Conservation (phyloP, 352 stramenopile genomes). For the Pythium insidiosum region DNA sequence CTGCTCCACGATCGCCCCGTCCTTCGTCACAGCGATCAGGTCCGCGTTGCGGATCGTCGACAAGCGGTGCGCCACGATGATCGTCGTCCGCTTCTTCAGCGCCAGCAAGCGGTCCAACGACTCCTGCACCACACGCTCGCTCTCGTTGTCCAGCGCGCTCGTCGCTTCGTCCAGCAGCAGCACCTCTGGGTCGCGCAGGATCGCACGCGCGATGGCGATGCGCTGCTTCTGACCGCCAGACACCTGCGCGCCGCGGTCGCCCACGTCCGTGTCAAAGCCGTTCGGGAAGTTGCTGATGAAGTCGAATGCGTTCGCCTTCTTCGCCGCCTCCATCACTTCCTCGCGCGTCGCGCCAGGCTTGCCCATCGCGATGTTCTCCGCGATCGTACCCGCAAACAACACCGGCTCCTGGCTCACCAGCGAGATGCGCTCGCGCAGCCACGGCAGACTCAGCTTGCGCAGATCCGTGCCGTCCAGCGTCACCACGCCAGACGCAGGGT, state of each 20-base stretch:
- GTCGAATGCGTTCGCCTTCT: slow-evolving; percentile 13
- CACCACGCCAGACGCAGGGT: slow-evolving; percentile 29
- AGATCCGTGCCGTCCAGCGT: slow-evolving; percentile 28
- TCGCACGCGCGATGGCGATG: slow-evolving; percentile 88
- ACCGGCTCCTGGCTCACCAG: slow-evolving; percentile 85
- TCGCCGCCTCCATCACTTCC: slow-evolving; percentile 3
- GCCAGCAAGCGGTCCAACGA: slow-evolving; percentile 66
- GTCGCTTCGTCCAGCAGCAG: slow-evolving; percentile 86
- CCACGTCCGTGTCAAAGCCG: slow-evolving; percentile 83
- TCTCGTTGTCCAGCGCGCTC: slow-evolving; percentile 58
- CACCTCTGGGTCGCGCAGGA: slow-evolving; percentile 79
- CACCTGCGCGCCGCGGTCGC: slow-evolving; percentile 80
- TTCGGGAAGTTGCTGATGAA: slow-evolving; percentile 83
- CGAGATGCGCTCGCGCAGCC: slow-evolving; percentile 63
- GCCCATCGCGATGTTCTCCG: slow-evolving; percentile 7
- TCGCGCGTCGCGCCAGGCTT: slow-evolving; percentile 1
- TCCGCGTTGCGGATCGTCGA: slow-evolving; percentile 72
- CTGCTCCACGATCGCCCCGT: slow-evolving; percentile 66
- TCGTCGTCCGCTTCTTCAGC: slow-evolving; percentile 60
- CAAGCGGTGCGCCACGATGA: slow-evolving; percentile 77
- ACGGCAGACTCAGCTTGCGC: slow-evolving; percentile 53
- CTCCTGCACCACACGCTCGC: slow-evolving; percentile 83
- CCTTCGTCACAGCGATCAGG: slow-evolving; percentile 72
- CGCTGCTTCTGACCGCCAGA: slow-evolving; percentile 91
- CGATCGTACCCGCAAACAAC: slow-evolving; percentile 17